phyloP scores from a whole-genome alignment of 306 rosid genomes.

The Cicer judaicum region DNA sequence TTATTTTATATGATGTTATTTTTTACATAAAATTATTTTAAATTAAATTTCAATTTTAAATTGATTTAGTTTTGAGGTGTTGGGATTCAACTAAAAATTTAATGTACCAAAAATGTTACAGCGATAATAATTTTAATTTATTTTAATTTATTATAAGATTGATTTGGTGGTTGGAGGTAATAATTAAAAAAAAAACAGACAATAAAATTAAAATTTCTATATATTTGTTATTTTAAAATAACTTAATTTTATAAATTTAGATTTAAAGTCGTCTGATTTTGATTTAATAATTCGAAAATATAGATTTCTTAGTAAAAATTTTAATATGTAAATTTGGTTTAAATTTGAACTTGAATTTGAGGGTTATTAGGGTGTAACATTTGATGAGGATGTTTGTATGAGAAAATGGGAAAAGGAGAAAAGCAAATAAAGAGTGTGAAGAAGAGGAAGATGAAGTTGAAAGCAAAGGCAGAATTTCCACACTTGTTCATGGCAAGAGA shows the following conservation, averaged over 20 bases:
- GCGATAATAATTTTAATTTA: background rate
- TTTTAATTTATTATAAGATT: background rate
- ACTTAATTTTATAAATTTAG: background rate
- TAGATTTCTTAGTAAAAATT: background rate
- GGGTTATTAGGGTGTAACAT: slow-evolving; percentile 26
- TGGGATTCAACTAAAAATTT: no score
- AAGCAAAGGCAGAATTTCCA: slow-evolving; percentile 74
- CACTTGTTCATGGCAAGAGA: slow-evolving; percentile 56
- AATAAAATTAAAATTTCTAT: no score
- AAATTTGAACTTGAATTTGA: background rate
- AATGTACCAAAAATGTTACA: no score
- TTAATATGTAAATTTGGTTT: background rate
- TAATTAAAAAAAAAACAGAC: no score
- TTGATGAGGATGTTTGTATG: slow-evolving; percentile 40
- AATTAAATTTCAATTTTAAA: no score
- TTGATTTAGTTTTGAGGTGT: no score
- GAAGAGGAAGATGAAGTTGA: slow-evolving; percentile 56
- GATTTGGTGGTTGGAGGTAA: no score
- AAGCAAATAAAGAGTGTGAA: slow-evolving; percentile 42
- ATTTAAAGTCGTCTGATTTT: background rate
- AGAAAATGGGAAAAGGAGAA: slow-evolving; percentile 45
- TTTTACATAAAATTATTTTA: no score
- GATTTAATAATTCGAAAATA: background rate
- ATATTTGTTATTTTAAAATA: background rate
- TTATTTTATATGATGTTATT: no score